Conservation (phyloP, 2,329 filamentous ascomycete genomes). For the Fusarium sororula region DNA sequence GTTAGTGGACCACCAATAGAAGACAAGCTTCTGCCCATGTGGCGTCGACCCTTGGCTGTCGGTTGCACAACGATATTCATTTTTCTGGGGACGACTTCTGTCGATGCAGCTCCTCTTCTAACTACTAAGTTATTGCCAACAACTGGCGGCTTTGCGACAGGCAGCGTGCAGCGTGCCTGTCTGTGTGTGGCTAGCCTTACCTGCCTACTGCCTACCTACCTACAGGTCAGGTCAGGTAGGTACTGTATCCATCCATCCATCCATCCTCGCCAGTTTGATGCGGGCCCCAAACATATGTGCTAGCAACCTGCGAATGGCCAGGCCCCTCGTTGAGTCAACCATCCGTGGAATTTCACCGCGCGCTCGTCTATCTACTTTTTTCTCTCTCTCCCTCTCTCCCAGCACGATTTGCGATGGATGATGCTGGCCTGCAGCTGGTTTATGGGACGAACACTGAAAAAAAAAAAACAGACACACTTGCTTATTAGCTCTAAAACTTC, state of each 20-base stretch:
- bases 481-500: conserved; percentile 9
- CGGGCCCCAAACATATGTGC: conserved; percentile 5
- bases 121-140: not conserved
- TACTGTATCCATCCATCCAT: not conserved
- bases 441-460: conserved; percentile 14
- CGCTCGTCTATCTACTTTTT: conserved; percentile 3
- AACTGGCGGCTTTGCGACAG: conserved; percentile 24
- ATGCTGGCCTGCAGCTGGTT: conserved; percentile 28
- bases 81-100: conserved; percentile 1
- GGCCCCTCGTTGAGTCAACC: conserved; percentile 14
- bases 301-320: not conserved
- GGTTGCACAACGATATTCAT: conserved; percentile 18
- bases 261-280: conserved; percentile 13
- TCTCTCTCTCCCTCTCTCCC: not conserved
- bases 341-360: conserved; percentile 27
- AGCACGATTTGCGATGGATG: conserved; percentile 21
- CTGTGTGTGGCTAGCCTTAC: conserved; percentile 29
- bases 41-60: conserved; percentile 40
- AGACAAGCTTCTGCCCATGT: conserved; percentile 42
- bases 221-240: not conserved
- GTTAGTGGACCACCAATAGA: conserved; percentile 46
- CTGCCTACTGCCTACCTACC: not conserved
- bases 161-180: conserved; percentile 31
- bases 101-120: conserved; percentile 8
- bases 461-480: conserved; percentile 22